Evolutionary conservation across 2,329 filamentous ascomycete genomes (phyloP), one percentile per base, ranked within the genome.

Genomic region (Talaromyces sp.): DNA sequence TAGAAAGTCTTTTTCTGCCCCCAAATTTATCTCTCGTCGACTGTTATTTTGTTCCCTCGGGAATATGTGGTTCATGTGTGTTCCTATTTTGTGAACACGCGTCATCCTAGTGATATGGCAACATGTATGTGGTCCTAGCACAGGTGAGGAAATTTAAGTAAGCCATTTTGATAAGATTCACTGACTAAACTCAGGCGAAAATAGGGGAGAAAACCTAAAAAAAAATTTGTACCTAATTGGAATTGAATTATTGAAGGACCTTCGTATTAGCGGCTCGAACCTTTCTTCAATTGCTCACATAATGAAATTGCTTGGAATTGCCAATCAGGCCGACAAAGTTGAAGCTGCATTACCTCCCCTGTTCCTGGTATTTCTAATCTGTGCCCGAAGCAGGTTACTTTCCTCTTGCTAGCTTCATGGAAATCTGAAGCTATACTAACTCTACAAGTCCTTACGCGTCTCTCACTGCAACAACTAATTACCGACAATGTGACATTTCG

Each of bases 191-290:
- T 3, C 19, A 50, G 22, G 5, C 13, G 17, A 17, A 50, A 27
- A 25, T 13, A 27, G 9, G 50, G 31, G 17, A n/a, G 6, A 19
- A 6, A 13, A 19, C 17, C 11, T 19, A 11, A 22, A 35, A 8
- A 8, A 19, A 54, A 5, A 35, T 17, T 54, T 54, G 31, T 54
- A 35, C 27, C 17, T 35, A 54, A n/a, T 54, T 35, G 50, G 27
- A 54, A 54, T 54, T 54, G 50, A 54, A 54, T 19, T 54, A 54
- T 54, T 54, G 50, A 35, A n/a, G 50, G 50, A 54, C 27, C 4
- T 54, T 31, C 31, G 31, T 33, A 35, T 35, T 3, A 19, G 17
- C 31, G 17, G 50, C 27, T 19, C n/a, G 17, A 19, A 17, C 31
- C 13, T 11, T 33, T 11, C 31, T 7, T 35, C 31, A 19, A 35